Evolutionary conservation across 495 filamentous ascomycete species (phyloP), one percentile per base, ranked within the genome.

Genomic region (Opeltia flavorubescens): DNA sequence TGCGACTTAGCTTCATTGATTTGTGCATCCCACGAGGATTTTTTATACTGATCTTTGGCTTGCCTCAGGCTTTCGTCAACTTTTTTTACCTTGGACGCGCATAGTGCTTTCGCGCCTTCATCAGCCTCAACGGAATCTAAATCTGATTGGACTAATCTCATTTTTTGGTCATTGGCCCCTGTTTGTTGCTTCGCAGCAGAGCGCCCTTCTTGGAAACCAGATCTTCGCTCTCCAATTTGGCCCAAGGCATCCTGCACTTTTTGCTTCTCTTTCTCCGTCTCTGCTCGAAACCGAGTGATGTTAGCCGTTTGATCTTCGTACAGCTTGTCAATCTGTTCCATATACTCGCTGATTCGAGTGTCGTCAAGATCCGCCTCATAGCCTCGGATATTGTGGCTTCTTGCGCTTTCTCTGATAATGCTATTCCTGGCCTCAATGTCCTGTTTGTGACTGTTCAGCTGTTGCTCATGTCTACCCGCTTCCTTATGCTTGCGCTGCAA

Each of bases 391-490:
- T 77, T 81, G 59, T 95, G 86, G n/a, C 66, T 68, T 24, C 78
- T 72, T 15, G 88, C 83, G 35, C 83, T 75, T 9, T 93, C 81
- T 51, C 76, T 84, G 48, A 95, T 78, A 61, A 93, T 72, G 1
- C 65, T 67, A 49, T 80, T 71, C 23, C 89, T 80, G 21, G 72
- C 62, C 50, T 73, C 66, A 4, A 94, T 55, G 43, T 94, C 83
- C 9, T 78, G 76, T 57, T 95, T 86, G 55, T 89, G 87, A 50
- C 81, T 83, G 55, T 81, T 79, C 60, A 88, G 85, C 59, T 95
- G 78, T 6, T 89, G 87, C 61, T 91, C 78, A 55, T 79, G 78
- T 56, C 80, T 86, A 25, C 91, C 91, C 54, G 78, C 71, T 59
- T 95, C 91, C 12, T 80, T 77, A 38, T 86, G 78, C 61, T 94